Percentiles rank a stretch among this genome's conserved stretches.
Conservation (phyloP, 257 asterid species). For the Fraxinus quadrangulata region DNA sequence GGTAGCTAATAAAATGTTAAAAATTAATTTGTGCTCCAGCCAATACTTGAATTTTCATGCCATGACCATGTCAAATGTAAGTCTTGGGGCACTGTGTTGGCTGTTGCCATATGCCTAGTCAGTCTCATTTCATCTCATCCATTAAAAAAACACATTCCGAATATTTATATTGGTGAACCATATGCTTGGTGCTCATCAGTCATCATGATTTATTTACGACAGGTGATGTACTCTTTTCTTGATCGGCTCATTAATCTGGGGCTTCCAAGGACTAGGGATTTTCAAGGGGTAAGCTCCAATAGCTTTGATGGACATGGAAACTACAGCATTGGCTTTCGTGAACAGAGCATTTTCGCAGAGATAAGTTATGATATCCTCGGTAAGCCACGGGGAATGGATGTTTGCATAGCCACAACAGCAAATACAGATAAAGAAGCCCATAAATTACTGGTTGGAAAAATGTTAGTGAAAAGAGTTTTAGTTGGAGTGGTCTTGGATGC, state of each 20-base stretch:
- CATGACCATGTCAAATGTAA: not conserved
- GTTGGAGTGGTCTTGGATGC: too few species aligned
- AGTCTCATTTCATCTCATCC: not conserved
- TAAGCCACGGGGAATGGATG: constrained; percentile 96
- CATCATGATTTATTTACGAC: constrained; percentile 29
- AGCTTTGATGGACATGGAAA: constrained; percentile 96
- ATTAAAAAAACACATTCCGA: not conserved
- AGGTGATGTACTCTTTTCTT: constrained; percentile 88
- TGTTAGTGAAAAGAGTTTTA: too few species aligned
- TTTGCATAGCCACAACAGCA: constrained; percentile 88
- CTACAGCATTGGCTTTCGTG: constrained; percentile 81
- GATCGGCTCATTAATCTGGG: constrained; percentile 92
- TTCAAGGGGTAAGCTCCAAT: constrained; percentile 84
- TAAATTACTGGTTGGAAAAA: too few species aligned
- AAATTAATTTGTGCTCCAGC: not conserved
- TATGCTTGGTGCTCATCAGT: constrained; percentile 6
- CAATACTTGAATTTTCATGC: not conserved
- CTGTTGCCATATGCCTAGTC: not conserved
- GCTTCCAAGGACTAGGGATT: constrained; percentile 90
- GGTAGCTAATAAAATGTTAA: not conserved
- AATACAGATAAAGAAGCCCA: constrained; percentile 79
- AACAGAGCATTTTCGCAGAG: constrained; percentile 96
- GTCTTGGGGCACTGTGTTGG: not conserved
- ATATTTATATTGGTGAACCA: not conserved
- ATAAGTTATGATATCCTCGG: constrained; percentile 65